These are phyloP conservation scores for Sesbania bispinosa DNA, from an alignment of 306 rosid species.

Conservation along the genomic window DNA sequence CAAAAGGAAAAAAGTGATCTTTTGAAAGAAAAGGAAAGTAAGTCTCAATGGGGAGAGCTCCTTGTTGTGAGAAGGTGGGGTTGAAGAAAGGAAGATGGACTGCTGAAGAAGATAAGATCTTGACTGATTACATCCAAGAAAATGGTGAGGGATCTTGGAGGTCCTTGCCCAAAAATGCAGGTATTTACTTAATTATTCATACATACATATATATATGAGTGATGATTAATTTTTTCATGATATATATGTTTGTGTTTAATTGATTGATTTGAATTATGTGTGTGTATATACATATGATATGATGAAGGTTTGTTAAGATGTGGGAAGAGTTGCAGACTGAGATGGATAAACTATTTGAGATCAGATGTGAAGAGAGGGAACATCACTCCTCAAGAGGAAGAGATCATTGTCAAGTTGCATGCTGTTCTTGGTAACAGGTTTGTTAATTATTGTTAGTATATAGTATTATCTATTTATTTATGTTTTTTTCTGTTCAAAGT, in stretches of 20 bases:
- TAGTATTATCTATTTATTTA: not conserved
- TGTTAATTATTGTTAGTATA: not conserved
- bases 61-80: slow-evolving; percentile 83
- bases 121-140: slow-evolving; percentile 56
- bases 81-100: slow-evolving; percentile 90
- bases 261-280: not conserved
- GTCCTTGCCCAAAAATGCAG: slow-evolving; percentile 80
- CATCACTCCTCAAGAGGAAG: slow-evolving; percentile 77
- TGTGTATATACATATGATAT: not conserved
- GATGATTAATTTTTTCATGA: not conserved
- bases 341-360: slow-evolving; percentile 89
- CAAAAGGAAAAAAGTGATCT: not conserved
- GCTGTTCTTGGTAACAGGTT: slow-evolving; percentile 69
- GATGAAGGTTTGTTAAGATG: slow-evolving; percentile 70
- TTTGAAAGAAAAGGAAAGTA: not conserved
- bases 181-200: too few relatives aligned
- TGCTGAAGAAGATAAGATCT: slow-evolving; percentile 68
- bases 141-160: slow-evolving; percentile 91
- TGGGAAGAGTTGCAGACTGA: slow-evolving; percentile 86
- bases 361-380: slow-evolving; percentile 88
- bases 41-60: slow-evolving; percentile 78
- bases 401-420: slow-evolving; percentile 75
- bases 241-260: not conserved
- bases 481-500: not conserved
- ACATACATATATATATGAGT: too few relatives aligned